Conservation (phyloP, 257 asterid genomes). For the Solanum appendiculatum region DNA sequence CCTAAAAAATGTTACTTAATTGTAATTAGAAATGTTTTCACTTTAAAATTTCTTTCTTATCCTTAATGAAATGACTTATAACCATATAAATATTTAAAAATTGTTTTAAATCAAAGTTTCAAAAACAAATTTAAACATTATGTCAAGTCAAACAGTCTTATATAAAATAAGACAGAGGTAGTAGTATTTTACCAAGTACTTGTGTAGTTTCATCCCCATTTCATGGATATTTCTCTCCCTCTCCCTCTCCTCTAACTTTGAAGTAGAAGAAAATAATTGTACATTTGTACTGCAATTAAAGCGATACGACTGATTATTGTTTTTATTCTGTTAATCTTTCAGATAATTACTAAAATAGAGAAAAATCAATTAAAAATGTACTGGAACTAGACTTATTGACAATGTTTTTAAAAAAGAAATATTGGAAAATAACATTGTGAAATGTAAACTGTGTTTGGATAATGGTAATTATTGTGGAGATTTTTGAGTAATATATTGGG, state of each 20-base stretch:
- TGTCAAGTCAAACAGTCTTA: background rate
- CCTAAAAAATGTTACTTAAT: background rate
- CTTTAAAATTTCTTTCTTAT: no score
- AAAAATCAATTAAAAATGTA: background rate
- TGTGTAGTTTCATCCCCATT: background rate
- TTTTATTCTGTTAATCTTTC: background rate
- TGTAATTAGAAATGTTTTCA: no score
- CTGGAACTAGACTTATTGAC: background rate
- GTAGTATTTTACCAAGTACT: no score
- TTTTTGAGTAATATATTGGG: background rate
- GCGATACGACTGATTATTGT: background rate
- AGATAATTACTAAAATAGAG: background rate
- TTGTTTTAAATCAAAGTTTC: no score
- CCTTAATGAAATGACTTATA: no score
- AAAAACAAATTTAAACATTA: no score
- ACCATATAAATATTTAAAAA: no score
- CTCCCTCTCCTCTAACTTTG: background rate
- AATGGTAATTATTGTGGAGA: background rate
- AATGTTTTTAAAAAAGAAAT: background rate
- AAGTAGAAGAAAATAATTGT: background rate
- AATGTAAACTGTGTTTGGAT: background rate
- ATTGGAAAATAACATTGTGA: background rate
- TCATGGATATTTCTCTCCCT: background rate
- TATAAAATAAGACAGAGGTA: background rate
- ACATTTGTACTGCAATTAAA: background rate